Percentiles rank a stretch among this genome's conserved stretches.
phyloP scores from a whole-genome alignment of 2,329 filamentous ascomycete genomes.

The Epichloe uncinata region DNA sequence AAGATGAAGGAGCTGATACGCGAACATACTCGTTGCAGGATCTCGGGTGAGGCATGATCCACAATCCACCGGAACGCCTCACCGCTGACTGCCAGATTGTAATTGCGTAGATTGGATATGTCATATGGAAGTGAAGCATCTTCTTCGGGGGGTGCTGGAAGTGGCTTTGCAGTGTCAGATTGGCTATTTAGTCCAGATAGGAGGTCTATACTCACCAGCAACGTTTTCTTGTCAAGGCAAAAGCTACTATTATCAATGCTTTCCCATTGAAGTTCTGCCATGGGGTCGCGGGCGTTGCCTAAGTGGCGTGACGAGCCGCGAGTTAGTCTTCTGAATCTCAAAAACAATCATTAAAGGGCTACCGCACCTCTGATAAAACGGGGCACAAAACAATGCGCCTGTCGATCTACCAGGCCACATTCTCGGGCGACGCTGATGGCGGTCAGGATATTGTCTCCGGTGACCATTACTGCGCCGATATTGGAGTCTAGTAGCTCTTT shows the following conservation, averaged over 20 bases:
- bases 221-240: conserved; percentile 63
- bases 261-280: conserved; percentile 72
- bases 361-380: conserved; percentile 60
- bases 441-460: conserved; percentile 93
- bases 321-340: background rate
- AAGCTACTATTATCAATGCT: conserved; percentile 80
- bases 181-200: background rate
- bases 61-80: conserved; percentile 96
- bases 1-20: background rate
- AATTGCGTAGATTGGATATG: conserved; percentile 68
- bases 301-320: background rate
- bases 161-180: conserved; percentile 37
- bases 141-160: conserved; percentile 53
- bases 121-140: conserved; percentile 82
- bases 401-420: conserved; percentile 67
- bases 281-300: conserved; percentile 61
- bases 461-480: conserved; percentile 90
- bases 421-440: conserved; percentile 92
- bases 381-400: conserved; percentile 84
- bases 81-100: conserved; percentile 77
- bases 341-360: background rate
- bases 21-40: conserved; percentile 51
- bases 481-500: conserved; percentile 70
- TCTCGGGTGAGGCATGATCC: conserved; percentile 72
- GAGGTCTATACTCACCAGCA: conserved; percentile 38